Evolutionary conservation across 1,284 basidiomycete genomes (phyloP).

Genomic region (Amylostereum chailletii): DNA sequence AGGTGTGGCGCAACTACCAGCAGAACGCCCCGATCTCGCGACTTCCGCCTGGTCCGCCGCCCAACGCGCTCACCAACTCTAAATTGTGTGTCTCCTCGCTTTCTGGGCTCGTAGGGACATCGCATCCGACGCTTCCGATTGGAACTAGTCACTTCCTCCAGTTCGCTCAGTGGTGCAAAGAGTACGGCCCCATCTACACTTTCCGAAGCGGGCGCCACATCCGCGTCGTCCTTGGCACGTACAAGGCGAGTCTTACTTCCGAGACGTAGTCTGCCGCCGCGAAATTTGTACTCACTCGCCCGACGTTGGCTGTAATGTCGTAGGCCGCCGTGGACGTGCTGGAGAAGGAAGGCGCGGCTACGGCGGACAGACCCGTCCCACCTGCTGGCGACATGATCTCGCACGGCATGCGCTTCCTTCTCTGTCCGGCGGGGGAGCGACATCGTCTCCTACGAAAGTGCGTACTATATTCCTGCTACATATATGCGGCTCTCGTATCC

Average conservation of each 20-base stretch:
- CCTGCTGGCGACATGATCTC: constrained; percentile 19
- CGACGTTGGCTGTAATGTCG: not conserved
- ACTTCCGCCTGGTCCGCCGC: too few species aligned
- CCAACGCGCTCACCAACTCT: too few species aligned
- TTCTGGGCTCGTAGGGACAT: too few species aligned
- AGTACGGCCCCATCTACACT: not conserved
- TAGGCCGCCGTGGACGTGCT: not conserved
- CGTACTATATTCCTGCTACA: not conserved
- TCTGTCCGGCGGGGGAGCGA: constrained; percentile 14
- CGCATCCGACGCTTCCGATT: too few species aligned
- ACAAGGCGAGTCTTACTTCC: not conserved
- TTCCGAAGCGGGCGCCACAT: not conserved
- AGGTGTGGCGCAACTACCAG: too few species aligned
- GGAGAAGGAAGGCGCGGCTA: constrained; percentile 8
- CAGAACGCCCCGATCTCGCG: too few species aligned
- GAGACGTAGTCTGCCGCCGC: not conserved
- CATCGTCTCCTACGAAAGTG: constrained; percentile 18
- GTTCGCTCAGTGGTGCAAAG: not conserved
- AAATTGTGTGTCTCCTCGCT: too few species aligned
- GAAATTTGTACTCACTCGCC: not conserved
- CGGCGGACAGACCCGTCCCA: constrained; percentile 17
- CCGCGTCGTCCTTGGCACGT: not conserved
- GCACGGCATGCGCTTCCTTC: constrained; percentile 16
- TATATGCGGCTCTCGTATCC: not conserved
- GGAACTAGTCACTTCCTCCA: not conserved